Conservation (phyloP, 2,329 filamentous ascomycete genomes). For the Penicillium sp. region DNA sequence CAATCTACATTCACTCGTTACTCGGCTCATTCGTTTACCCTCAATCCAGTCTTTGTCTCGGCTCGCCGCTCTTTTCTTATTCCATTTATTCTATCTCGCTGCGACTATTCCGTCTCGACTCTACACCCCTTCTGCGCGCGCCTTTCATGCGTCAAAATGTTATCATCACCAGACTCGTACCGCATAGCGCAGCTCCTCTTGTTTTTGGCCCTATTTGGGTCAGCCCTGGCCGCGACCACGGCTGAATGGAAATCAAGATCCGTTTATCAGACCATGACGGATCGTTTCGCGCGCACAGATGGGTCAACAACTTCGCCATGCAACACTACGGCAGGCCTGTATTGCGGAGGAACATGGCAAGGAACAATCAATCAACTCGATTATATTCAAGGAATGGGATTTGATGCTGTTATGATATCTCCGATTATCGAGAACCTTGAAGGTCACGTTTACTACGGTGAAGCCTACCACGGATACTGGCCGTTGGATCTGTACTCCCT, state of each 20-base stretch:
- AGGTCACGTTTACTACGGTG: slow-evolving; percentile 38
- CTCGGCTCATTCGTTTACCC: neutral
- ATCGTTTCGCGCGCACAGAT: slow-evolving; percentile 45
- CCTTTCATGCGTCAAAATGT: slow-evolving; percentile 7
- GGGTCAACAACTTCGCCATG: slow-evolving; percentile 32
- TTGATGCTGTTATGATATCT: slow-evolving; percentile 46
- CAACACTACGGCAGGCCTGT: slow-evolving; percentile 31
- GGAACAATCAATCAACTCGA: slow-evolving; percentile 48
- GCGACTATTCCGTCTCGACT: neutral
- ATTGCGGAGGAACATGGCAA: slow-evolving; percentile 52
- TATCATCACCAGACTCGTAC: slow-evolving; percentile 1
- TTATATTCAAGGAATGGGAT: slow-evolving; percentile 50
- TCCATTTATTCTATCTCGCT: too few relatives aligned
- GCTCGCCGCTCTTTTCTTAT: neutral
- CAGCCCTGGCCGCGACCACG: slow-evolving; percentile 23
- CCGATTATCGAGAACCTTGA: slow-evolving; percentile 42
- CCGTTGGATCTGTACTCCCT: slow-evolving; percentile 46
- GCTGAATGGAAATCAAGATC: slow-evolving; percentile 41
- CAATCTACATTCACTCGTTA: neutral
- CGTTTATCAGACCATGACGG: slow-evolving; percentile 47
- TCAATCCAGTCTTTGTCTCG: neutral
- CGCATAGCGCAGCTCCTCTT: slow-evolving; percentile 1
- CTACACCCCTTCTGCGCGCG: neutral
- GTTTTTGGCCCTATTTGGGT: slow-evolving; percentile 5
- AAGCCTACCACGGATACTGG: slow-evolving; percentile 52